A percentile compares a stretch with the other conserved stretches of the same genome.
These are phyloP conservation scores for Pythium phragmiticola DNA, from an alignment of 352 stramenopile genomes.

Conservation along the genomic window DNA sequence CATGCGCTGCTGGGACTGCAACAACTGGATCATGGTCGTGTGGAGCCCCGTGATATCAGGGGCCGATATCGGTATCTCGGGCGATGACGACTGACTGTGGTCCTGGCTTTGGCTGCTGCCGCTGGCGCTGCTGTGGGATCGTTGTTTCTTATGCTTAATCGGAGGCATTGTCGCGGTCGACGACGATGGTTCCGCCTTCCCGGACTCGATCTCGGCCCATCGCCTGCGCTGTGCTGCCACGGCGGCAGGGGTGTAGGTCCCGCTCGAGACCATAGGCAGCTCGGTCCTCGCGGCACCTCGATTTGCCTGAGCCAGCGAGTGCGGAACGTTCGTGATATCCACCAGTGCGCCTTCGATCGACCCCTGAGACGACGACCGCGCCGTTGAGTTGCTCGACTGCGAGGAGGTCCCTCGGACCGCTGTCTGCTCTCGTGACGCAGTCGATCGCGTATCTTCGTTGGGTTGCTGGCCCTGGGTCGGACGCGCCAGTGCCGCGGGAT, in stretches of 20 bases:
- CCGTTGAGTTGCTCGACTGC: constrained; percentile 14
- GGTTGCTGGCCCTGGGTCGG: background rate
- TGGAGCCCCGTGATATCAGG: constrained; percentile 23
- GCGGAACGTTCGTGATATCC: constrained; percentile 66
- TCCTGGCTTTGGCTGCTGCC: constrained; percentile 7
- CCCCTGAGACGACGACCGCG: constrained; percentile 23
- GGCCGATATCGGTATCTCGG: background rate
- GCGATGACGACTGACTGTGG: background rate
- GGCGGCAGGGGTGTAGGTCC: constrained; percentile 20
- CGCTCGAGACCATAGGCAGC: background rate
- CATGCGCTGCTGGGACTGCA: constrained; percentile 28
- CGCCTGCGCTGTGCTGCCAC: constrained; percentile 20
- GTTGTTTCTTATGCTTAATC: constrained; percentile 12
- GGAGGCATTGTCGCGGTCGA: background rate
- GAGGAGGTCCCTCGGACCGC: background rate
- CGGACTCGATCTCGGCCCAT: constrained; percentile 18
- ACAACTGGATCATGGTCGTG: constrained; percentile 34
- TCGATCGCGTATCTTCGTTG: background rate
- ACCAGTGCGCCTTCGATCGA: constrained; percentile 32
- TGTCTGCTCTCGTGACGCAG: constrained; percentile 8
- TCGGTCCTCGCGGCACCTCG: background rate
- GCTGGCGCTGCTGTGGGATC: background rate
- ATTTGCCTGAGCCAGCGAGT: background rate
- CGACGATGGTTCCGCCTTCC: background rate
- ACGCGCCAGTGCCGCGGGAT: constrained; percentile 11